Evolutionary conservation across 2,329 filamentous ascomycete species (phyloP).

Genomic region (Neofusicoccum ribis): DNA sequence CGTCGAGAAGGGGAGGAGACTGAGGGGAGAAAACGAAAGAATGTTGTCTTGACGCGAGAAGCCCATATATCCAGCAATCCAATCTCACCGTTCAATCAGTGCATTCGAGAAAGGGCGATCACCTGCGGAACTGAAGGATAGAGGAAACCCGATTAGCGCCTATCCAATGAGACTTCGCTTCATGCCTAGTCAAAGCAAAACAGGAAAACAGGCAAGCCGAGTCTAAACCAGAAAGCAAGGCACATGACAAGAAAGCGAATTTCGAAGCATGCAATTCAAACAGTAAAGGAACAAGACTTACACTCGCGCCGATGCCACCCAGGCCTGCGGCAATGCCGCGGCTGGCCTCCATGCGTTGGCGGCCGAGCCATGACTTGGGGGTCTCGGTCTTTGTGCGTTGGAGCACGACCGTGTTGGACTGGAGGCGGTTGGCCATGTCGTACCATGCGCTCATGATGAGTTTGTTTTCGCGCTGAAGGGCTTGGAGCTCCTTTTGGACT

Average conservation of each 20-base stretch:
- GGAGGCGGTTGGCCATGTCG: slow-evolving; percentile 73
- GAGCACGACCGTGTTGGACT: slow-evolving; percentile 79
- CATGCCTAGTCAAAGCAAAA: not conserved
- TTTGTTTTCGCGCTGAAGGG: slow-evolving; percentile 73
- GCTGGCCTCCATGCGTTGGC: slow-evolving; percentile 58
- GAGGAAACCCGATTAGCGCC: not conserved
- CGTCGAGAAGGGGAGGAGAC: not conserved
- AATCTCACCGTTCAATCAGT: slow-evolving; percentile 11
- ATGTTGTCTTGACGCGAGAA: not conserved
- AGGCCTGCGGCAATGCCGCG: slow-evolving; percentile 15
- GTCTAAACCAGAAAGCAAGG: not conserved
- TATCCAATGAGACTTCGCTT: not conserved
- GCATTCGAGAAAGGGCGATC: not conserved
- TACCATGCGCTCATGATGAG: slow-evolving; percentile 86
- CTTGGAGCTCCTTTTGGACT: slow-evolving; percentile 56
- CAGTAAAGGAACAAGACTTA: not conserved
- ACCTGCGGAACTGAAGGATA: slow-evolving; percentile 2
- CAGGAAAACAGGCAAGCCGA: not conserved
- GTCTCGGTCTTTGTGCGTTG: slow-evolving; percentile 70
- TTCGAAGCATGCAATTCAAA: not conserved
- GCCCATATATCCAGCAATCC: slow-evolving; percentile 6
- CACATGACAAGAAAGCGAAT: not conserved
- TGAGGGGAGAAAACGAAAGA: not conserved
- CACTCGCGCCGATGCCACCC: slow-evolving; percentile 16
- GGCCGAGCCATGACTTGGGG: slow-evolving; percentile 80